Conservation (phyloP, 129 eudicot species). For the Lactuca saligna region DNA sequence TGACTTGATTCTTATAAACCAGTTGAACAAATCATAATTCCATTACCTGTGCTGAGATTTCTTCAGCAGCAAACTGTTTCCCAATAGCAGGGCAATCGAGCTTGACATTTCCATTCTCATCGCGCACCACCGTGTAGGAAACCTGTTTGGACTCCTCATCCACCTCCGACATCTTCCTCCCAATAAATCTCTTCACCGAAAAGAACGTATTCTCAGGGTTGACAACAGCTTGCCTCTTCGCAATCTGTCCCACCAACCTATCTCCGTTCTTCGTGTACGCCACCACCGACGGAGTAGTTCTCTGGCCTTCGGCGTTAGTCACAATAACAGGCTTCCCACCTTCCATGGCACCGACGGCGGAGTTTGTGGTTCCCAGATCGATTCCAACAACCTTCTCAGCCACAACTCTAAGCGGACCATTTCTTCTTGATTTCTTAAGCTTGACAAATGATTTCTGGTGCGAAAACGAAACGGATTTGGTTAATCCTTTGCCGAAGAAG, state of each 20-base stretch:
- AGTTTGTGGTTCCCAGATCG: constrained; percentile 86
- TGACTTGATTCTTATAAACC: background rate
- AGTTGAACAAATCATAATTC: background rate
- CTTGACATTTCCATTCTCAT: constrained; percentile 95
- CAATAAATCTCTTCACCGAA: constrained; percentile 90
- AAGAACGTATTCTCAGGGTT: constrained; percentile 89
- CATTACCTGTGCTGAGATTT: constrained; percentile 87
- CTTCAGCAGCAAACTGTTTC: constrained; percentile 91
- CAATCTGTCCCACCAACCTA: constrained; percentile 88
- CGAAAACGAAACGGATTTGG: constrained; percentile 34
- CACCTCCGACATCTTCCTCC: constrained; percentile 94
- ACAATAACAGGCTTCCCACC: constrained; percentile 93
- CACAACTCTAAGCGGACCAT: constrained; percentile 44
- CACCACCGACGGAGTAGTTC: constrained; percentile 94
- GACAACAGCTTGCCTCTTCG: constrained; percentile 93
- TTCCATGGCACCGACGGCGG: constrained; percentile 96
- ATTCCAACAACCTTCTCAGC: constrained; percentile 94
- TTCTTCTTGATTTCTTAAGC: constrained; percentile 23
- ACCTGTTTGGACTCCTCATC: constrained; percentile 95
- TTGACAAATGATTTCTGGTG: constrained; percentile 38
- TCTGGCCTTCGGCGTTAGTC: constrained; percentile 82
- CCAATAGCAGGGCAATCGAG: constrained; percentile 98
- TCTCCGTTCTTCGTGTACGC: constrained; percentile 90
- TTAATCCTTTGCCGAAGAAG: constrained; percentile 60
- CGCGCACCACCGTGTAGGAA: constrained; percentile 71